Evolutionary conservation across 2,329 filamentous ascomycete species (phyloP), one percentile per base, ranked within the genome.

Genomic region (Epicoccum sorghinum): DNA sequence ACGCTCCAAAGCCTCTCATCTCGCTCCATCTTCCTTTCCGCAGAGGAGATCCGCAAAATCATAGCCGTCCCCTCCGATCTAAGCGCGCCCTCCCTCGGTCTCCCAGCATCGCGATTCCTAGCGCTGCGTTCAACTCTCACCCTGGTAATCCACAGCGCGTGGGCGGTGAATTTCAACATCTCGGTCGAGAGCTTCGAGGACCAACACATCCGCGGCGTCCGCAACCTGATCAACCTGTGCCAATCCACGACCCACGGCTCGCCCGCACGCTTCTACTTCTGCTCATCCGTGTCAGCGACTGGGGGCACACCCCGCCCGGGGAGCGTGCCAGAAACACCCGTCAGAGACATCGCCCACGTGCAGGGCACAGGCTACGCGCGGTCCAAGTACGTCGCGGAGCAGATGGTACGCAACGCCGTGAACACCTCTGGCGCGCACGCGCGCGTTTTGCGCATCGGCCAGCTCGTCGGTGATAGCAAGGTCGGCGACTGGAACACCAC

Each of bases 151-250:
- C 81, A 84, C 70, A 75, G 75, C 56, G 80, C 82, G 0, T 84
- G 82, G 82, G 72, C 80, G 1, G 82, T 85, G 25, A 84, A 85
- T 65, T 85, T 85, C 73, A 84, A 83, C 64, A 76, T 84, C 59
- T 72, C 73, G 0, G 73, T 85, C 1, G 70, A 73, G 2, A 80
- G 75, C 47, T 84, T 85, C 57, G 82, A 82, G 42, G 44, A 52
- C 7, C 76, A 80, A 24, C 72, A 75, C 54, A 76, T 85, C 18
- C 68, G 64, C 2, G 80, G 79, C 0, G 74, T 78, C 1, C 1
- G 65, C 67, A 78, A 82, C 42, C 71, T 84, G 1, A 70, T 82
- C 12, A 58, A 64, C 0, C 43, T 82, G 0, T 74, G 71, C 10
- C 66, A 77, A 3, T 59, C 66, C 3, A 73, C 72, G 0, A 67